These are phyloP conservation scores for Geotrichum macrosporum DNA, from an alignment of 1,139 yeast species.

Conservation along the genomic window DNA sequence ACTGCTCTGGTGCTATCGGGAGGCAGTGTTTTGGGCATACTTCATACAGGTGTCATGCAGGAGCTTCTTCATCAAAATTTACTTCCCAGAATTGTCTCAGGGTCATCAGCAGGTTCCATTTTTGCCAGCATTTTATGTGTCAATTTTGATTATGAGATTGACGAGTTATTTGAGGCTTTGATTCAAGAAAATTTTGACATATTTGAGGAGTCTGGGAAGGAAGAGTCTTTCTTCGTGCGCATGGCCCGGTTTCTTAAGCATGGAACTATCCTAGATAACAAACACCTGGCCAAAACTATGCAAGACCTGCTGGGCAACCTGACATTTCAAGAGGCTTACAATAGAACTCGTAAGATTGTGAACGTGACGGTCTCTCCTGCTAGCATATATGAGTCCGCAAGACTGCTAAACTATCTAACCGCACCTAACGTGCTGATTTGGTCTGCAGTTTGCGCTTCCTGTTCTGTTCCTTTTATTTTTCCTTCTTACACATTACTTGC, in stretches of 20 bases:
- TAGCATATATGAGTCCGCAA: slow-evolving; percentile 50
- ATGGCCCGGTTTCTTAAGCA: slow-evolving; percentile 62
- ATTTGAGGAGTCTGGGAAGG: slow-evolving; percentile 54
- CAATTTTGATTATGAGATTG: slow-evolving; percentile 70
- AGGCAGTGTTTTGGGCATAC: slow-evolving; percentile 89
- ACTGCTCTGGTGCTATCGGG: slow-evolving; percentile 92
- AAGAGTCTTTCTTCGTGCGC: slow-evolving; percentile 47
- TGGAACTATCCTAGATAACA: slow-evolving; percentile 86
- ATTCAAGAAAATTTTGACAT: slow-evolving; percentile 58
- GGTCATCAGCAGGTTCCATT: slow-evolving; percentile 95
- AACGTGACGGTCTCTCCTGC: slow-evolving; percentile 90
- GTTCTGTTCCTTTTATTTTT: slow-evolving; percentile 88
- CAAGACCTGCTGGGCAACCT: slow-evolving; percentile 78
- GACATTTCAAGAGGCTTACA: slow-evolving; percentile 91
- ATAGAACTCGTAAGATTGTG: slow-evolving; percentile 74
- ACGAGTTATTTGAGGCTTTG: slow-evolving; percentile 47
- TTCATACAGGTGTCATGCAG: slow-evolving; percentile 87
- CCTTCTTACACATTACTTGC: slow-evolving; percentile 83
- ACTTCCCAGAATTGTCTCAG: slow-evolving; percentile 86
- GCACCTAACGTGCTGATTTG: slow-evolving; percentile 91
- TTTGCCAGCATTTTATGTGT: slow-evolving; percentile 85
- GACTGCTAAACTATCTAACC: slow-evolving; percentile 80
- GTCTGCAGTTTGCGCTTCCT: slow-evolving; percentile 96
- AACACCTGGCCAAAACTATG: slow-evolving; percentile 68
- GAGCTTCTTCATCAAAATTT: slow-evolving; percentile 69